Base-by-base conservation (phyloP, 305 asterid genomes). In the Galium porrigens region DNA sequence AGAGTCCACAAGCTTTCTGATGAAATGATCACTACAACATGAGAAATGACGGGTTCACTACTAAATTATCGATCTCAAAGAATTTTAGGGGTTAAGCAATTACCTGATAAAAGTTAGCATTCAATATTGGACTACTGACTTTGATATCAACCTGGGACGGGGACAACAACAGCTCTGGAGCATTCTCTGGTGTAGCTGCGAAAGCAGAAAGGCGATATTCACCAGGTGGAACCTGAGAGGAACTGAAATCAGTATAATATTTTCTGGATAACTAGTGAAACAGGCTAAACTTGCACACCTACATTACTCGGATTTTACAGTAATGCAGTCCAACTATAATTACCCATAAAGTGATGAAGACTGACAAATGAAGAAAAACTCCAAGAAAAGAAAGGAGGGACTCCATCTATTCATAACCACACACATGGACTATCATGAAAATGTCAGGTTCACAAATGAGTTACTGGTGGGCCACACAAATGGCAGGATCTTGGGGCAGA, bases 131-230 rank as follows among this genome's bases (percentile, higher is more conserved):
- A 68, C 80, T 85, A 68, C 74, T 77, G 68, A 87, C 83, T 61
- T 42, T 58, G 49, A 92, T 85, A 78, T 91, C 96, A 66, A 88
- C 68, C 66, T 81, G 65, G 59, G 94, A 67, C 18, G 96, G 98
- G 73, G 94, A 84, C 78, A 92, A 84, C 73, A 81, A 79, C 73
- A 89, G 88, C 61, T 85, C 96, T 68, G 94, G 86, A 72, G 88
- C 79, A 76, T 79, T 86, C 74, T 87, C 98, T 44, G 85, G 86
- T 55, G 79, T 74, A 61, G 96, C 95, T 61, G 98, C 86, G 65
- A 88, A 75, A 74, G 98, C 90, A 77, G 95, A 87, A 74, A 92
- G 64, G 65, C 98, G 95, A 77, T 91, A 91, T 73, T 86, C 96
- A 70, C 95, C 98, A 30, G 84, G 83, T 73, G 88, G 85, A 70